Percentiles rank a stretch among this genome's conserved stretches.
Evolutionary conservation across 75 land plant species (phyloP).

Genomic region (Selaginella tamariscina): DNA sequence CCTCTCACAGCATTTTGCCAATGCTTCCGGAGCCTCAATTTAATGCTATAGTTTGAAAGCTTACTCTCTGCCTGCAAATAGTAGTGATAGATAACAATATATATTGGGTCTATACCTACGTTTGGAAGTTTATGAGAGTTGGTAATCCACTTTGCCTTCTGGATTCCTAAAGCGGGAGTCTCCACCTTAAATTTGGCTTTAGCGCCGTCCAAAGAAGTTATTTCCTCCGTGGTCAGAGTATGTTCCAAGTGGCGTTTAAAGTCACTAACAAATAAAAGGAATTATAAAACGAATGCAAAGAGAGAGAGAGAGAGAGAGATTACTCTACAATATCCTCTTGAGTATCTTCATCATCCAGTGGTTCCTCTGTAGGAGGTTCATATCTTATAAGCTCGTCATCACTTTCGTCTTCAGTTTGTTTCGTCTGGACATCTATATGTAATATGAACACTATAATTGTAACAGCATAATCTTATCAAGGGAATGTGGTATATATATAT

Average conservation of each 20-base stretch:
- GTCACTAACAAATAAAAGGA: conserved; percentile 23
- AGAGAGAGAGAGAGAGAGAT: not conserved
- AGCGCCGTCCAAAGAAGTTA: conserved; percentile 25
- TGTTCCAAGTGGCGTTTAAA: conserved; percentile 42
- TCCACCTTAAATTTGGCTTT: conserved; percentile 40
- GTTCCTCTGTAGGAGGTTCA: not conserved
- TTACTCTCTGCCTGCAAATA: conserved; percentile 35
- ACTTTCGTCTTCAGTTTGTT: not conserved
- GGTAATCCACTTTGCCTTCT: conserved; percentile 43
- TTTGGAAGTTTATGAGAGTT: conserved; percentile 35
- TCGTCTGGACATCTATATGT: not conserved
- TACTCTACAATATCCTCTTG: not conserved
- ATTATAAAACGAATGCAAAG: not conserved
- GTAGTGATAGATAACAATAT: not conserved
- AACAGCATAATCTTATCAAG: no score
- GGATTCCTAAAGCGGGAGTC: conserved; percentile 36
- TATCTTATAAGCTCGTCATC: not conserved
- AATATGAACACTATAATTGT: no score
- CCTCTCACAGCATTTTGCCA: conserved; percentile 39
- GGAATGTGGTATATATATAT: no score
- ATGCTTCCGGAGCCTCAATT: conserved; percentile 39
- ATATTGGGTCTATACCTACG: conserved; percentile 19
- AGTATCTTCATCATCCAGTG: not conserved
- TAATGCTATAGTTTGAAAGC: conserved; percentile 32
- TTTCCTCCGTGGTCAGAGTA: conserved; percentile 36